Conservation (phyloP, 1,284 basidiomycete species). For the Tetrapyrgos nigripes region DNA sequence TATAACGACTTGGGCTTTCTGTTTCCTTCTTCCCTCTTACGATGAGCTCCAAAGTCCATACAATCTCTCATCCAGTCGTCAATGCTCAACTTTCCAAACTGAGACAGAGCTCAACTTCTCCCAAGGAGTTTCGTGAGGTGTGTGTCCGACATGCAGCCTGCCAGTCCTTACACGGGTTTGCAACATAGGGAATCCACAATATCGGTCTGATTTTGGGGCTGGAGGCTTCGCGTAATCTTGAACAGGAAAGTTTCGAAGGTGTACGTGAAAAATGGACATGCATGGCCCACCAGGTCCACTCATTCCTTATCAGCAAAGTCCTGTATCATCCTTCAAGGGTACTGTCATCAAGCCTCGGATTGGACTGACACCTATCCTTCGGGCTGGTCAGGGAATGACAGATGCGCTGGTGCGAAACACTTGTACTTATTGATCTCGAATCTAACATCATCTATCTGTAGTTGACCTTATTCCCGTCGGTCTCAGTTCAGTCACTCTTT, state of each 20-base stretch:
- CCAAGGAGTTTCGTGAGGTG: conserved; percentile 85
- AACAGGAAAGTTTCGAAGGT: conserved; percentile 64
- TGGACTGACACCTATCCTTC: conserved; percentile 89
- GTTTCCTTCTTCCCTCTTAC: not conserved
- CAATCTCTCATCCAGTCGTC: conserved; percentile 77
- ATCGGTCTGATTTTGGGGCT: conserved; percentile 78
- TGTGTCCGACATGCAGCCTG: conserved; percentile 18
- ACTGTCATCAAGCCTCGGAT: conserved; percentile 74
- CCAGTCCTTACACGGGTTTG: not conserved
- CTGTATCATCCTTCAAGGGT: conserved; percentile 72
- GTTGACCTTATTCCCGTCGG: conserved; percentile 81
- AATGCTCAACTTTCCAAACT: conserved; percentile 77
- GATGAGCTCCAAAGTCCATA: conserved; percentile 44
- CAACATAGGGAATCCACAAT: conserved; percentile 66
- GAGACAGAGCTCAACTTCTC: conserved; percentile 61
- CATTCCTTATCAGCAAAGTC: conserved; percentile 56
- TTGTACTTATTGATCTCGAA: conserved; percentile 12
- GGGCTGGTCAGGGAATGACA: conserved; percentile 94
- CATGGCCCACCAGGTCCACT: conserved; percentile 1
- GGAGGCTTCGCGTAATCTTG: conserved; percentile 73
- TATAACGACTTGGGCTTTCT: not conserved
- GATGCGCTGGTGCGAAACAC: conserved; percentile 65
- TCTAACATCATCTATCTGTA: conserved; percentile 18
- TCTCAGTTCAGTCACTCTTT: conserved; percentile 16
- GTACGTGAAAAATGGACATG: conserved; percentile 44